Percentiles rank a stretch among this genome's conserved stretches.
These are phyloP conservation scores for Aciculoconidium aculeatum DNA, from an alignment of 805 yeast genomes.

Conservation along the genomic window DNA sequence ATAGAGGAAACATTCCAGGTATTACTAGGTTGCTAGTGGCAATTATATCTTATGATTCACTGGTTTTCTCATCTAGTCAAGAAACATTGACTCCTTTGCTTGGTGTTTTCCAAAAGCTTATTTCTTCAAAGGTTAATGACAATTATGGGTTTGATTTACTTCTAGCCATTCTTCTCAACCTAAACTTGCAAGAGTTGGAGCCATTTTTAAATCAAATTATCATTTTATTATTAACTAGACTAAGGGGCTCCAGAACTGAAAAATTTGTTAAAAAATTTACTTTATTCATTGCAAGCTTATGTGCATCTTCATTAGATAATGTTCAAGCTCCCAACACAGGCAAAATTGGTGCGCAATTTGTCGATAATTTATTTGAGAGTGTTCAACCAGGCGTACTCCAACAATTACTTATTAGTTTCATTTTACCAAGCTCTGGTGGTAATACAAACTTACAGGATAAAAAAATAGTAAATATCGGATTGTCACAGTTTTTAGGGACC, in stretches of 20 bases:
- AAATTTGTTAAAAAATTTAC: slow-evolving; percentile 69
- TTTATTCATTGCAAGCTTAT: slow-evolving; percentile 44
- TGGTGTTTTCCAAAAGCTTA: slow-evolving; percentile 94
- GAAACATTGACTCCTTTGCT: slow-evolving; percentile 63
- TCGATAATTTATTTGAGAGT: slow-evolving; percentile 43
- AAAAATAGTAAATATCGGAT: slow-evolving; percentile 48
- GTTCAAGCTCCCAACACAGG: slow-evolving; percentile 2
- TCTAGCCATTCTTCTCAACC: slow-evolving; percentile 55
- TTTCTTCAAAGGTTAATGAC: slow-evolving; percentile 81
- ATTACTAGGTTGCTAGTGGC: slow-evolving; percentile 73
- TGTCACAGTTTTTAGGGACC: slow-evolving; percentile 37
- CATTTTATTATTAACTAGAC: slow-evolving; percentile 66
- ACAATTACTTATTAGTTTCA: slow-evolving; percentile 42
- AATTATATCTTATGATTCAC: slow-evolving; percentile 47
- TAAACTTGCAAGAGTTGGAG: slow-evolving; percentile 46
- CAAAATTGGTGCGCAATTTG: slow-evolving; percentile 15
- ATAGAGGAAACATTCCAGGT: slow-evolving; percentile 89
- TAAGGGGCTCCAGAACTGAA: slow-evolving; percentile 78
- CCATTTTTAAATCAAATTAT: slow-evolving; percentile 68
- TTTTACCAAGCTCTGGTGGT: slow-evolving; percentile 47
- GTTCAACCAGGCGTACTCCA: slow-evolving; percentile 61
- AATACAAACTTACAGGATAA: slow-evolving; percentile 50
- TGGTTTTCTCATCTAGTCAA: slow-evolving; percentile 28
- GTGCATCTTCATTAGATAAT: slow-evolving; percentile 1
- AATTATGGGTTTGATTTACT: slow-evolving; percentile 78